Evolutionary conservation across 2,329 filamentous ascomycete species (phyloP), one percentile per base, ranked within the genome.

Genomic region (Juglanconis juglandina): DNA sequence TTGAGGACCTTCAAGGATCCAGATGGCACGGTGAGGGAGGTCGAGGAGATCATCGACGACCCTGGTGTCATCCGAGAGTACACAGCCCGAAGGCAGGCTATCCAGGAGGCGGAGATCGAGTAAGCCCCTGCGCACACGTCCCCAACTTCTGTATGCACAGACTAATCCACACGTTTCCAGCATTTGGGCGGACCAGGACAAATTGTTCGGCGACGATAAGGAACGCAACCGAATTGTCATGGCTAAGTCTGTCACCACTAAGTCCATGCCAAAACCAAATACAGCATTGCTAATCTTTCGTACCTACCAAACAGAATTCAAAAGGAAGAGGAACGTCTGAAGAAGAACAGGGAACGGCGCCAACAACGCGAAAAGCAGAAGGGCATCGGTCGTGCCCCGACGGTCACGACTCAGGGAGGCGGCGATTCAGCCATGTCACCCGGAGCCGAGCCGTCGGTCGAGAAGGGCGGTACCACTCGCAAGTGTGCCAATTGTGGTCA

Each of bases 401-500:
- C 11, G 71, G 72, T 52, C 73, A 70, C 62, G 41, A 50, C 3
- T 30, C 37, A 30, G 10, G 33, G 35, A 17, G 51, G 61, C 24
- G 30, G 32, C 34, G 60, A 54, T 4, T 35, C 53, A 44, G 57
- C 37, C 49, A 48, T 60, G 53, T 85, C 83, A 35, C 82, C 83
- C 32, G 39, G 44, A 32, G 48, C 37, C 14, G 81, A 81, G 61
- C 71, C 75, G 34, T 70, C 74, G 34, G 69, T 75, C 53, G 82
- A 82, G 70, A 77, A 81, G 62, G 83, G 78, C 52, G 87, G 88
- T 63, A 96, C 91, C 59, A 89, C 89, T 39, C 85, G 96, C 69
- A 98, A 98, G 79, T 99, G 95, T 77, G 95, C 95, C 66, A 98
- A 97, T 75, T 99, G 95, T 77, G 95, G 95, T 54, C 90, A 95